Percentiles rank a stretch among this genome's conserved stretches.
phyloP scores from a whole-genome alignment of 2,329 filamentous ascomycete species.

The Alternaria ventricosa region DNA sequence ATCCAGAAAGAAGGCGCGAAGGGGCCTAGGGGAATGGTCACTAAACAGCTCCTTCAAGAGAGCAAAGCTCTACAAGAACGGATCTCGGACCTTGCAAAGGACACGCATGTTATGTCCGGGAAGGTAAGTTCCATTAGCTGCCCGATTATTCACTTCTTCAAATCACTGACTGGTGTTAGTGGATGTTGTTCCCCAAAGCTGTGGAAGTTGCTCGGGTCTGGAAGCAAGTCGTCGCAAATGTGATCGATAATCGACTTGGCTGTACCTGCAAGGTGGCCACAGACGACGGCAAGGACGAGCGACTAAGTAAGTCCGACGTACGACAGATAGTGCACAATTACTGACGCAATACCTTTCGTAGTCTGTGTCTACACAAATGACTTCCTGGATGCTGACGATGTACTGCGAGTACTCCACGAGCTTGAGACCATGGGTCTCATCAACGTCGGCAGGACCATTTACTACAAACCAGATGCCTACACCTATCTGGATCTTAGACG shows the following conservation, averaged over 20 bases:
- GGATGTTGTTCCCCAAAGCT: conserved; percentile 73
- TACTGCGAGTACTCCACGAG: conserved; percentile 69
- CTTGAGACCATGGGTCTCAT: conserved; percentile 69
- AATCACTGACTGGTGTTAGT: conserved; percentile 54
- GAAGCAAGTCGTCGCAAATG: conserved; percentile 70
- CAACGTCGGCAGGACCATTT: conserved; percentile 60
- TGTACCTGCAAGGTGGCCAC: conserved; percentile 76
- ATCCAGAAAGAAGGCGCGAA: conserved; percentile 60
- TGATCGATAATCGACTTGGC: conserved; percentile 73
- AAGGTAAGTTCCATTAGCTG: conserved; percentile 60
- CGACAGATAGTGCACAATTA: neutral
- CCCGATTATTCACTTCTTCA: neutral
- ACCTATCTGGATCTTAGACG: conserved; percentile 53
- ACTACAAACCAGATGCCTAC: conserved; percentile 76
- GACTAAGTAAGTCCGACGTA: conserved; percentile 59
- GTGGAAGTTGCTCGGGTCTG: conserved; percentile 68
- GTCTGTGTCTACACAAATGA: conserved; percentile 77
- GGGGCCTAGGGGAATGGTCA: conserved; percentile 52
- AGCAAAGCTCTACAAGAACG: conserved; percentile 57
- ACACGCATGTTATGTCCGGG: conserved; percentile 65
- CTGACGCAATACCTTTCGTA: neutral
- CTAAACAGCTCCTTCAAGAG: conserved; percentile 50
- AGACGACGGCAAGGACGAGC: conserved; percentile 50
- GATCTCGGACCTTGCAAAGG: conserved; percentile 67
- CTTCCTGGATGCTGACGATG: conserved; percentile 72